A percentile compares a stretch with the other conserved stretches of the same genome.
phyloP scores from a whole-genome alignment of 306 rosid genomes.

The Cucurbita moschata region DNA sequence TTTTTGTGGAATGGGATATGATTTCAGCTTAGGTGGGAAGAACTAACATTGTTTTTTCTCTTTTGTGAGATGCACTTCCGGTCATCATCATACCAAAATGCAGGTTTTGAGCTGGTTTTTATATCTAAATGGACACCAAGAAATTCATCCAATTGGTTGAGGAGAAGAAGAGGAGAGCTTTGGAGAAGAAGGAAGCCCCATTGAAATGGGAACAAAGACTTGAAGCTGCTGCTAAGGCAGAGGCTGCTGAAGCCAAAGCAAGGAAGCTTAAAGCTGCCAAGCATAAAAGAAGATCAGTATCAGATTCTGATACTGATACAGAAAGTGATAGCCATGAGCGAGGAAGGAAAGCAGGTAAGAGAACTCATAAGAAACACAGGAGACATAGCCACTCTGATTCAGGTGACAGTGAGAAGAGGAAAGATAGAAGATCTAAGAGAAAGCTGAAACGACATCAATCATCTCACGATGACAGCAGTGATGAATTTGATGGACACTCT shows the following conservation, averaged over 20 bases:
- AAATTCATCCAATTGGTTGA: constrained; percentile 80
- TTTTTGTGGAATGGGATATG: background rate
- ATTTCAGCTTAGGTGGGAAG: constrained; percentile 10
- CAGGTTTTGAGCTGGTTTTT: constrained; percentile 67
- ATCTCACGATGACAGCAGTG: constrained; percentile 34
- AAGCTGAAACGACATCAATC: constrained; percentile 35
- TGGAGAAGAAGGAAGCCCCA: constrained; percentile 95
- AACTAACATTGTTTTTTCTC: constrained; percentile 93
- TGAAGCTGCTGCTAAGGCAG: constrained; percentile 70
- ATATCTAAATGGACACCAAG: constrained; percentile 60
- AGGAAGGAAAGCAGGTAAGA: constrained; percentile 35
- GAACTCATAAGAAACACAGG: constrained; percentile 53
- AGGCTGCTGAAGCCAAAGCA: constrained; percentile 58
- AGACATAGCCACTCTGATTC: constrained; percentile 41
- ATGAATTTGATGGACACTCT: constrained; percentile 31
- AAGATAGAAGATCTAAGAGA: constrained; percentile 40
- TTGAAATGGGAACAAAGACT: constrained; percentile 90
- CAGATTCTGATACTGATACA: constrained; percentile 27
- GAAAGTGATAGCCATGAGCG: constrained; percentile 35
- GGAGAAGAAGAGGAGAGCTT: constrained; percentile 71
- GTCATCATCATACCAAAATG: constrained; percentile 69
- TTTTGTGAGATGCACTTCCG: constrained; percentile 97
- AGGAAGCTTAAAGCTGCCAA: constrained; percentile 51
- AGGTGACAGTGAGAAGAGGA: constrained; percentile 44
- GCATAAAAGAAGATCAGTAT: constrained; percentile 43